These are phyloP conservation scores for Aureobasidium sp. DNA, from an alignment of 2,329 filamentous ascomycete species.

Conservation along the genomic window DNA sequence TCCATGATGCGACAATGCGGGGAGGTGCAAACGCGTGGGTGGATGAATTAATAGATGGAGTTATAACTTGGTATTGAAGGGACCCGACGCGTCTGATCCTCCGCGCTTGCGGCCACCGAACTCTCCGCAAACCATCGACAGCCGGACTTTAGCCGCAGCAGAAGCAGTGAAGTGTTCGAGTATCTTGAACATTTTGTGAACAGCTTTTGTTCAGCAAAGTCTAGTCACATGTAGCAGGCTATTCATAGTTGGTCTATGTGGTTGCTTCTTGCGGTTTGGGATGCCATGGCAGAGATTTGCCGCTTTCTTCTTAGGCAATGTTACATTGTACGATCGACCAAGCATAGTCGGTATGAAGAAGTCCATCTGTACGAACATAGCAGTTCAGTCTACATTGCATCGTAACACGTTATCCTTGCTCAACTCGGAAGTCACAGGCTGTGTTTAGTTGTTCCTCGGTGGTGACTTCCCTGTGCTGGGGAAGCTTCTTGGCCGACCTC, in stretches of 20 bases:
- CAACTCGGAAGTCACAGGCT: neutral
- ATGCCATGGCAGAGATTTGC: no score
- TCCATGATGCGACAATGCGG: slow-evolving; percentile 16
- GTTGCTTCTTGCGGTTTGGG: no score
- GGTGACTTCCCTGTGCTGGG: neutral
- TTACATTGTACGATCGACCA: no score
- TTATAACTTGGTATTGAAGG: neutral
- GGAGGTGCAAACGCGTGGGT: neutral
- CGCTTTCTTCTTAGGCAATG: no score
- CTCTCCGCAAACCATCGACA: neutral
- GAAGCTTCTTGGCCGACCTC: slow-evolving; percentile 7
- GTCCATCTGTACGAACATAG: no score
- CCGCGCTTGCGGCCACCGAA: neutral
- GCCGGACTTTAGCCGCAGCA: neutral
- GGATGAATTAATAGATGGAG: neutral
- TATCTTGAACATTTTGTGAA: neutral
- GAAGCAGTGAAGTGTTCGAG: neutral
- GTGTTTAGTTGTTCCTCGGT: neutral
- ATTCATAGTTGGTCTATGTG: no score
- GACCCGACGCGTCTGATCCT: slow-evolving; percentile 2
- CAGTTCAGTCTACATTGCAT: no score
- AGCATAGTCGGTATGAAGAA: no score
- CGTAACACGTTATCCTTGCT: neutral
- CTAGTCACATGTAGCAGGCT: neutral
- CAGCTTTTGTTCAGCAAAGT: neutral